Base-by-base conservation (phyloP, 495 filamentous ascomycete genomes). In the Pseudomonodictys pantanalensis region DNA sequence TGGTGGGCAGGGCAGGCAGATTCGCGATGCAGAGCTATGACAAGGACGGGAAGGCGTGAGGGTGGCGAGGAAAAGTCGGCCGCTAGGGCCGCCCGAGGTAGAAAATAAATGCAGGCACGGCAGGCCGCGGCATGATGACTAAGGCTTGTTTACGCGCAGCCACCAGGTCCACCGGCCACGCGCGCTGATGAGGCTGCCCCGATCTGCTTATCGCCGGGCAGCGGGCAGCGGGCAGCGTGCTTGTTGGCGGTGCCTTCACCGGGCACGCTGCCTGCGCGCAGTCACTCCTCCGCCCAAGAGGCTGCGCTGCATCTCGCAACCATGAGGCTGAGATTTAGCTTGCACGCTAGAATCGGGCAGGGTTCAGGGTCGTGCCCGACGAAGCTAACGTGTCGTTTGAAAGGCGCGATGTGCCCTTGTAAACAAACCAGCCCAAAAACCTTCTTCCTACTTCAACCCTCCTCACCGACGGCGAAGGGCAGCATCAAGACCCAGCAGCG, bases 31-130 rank as follows among this genome's bases (percentile, higher is more conserved):
- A 23, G 23, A 29, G 49, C 60, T 62, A 58, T 26, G 63, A 63
- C 64, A 39, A 45, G 56, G 58, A 24, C 30, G 59, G 64, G 64
- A 67, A 62, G 64, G 64, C 53, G 58, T 29, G 58, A 46, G 33
- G 15, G 20, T 30, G 33, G 42, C 28, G n/a, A 20, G 35, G 18
- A 29, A 32, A 10, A 38, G 28, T 2, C 11, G 32, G n/a, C 22
- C 22, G 43, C 26, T 24, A 42, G 46, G 11, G 23, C 15, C 20
- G 52, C 46, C 47, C 39, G 53, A 39, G 54, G 32, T 26, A 58
- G 18, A 26, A 17, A 1, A 17, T 10, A 10, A 24, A 23, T 20
- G 17, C 8, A 15, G 7, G 38, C 38, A 47, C 17, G 43, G 3
- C 4, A 2, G 18, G 43, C 20, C 43, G 43, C 12, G 43, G 12